A percentile compares a stretch with the other conserved stretches of the same genome.
Evolutionary conservation across 495 filamentous ascomycete genomes (phyloP).

Genomic region (Penicillium subrubescens): DNA sequence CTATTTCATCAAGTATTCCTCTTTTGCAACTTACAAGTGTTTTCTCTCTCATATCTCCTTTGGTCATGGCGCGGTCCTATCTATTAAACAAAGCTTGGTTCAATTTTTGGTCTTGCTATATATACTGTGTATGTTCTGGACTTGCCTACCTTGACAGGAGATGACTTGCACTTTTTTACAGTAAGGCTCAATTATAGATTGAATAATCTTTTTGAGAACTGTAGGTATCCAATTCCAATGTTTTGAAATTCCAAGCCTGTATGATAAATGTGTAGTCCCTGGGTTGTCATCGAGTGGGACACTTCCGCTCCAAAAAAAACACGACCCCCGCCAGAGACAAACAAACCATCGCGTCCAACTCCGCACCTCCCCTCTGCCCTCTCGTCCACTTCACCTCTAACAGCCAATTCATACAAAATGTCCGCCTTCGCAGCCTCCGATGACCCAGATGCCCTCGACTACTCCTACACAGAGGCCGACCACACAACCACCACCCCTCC

Average conservation of each 20-base stretch:
- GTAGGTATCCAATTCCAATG: background rate
- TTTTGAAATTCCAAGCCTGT: background rate
- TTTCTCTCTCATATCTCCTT: background rate
- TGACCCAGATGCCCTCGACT: conserved; percentile 24
- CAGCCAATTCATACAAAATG: conserved; percentile 19
- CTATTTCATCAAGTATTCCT: conserved; percentile 5
- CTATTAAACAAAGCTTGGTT: conserved; percentile 11
- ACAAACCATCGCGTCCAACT: conserved; percentile 1
- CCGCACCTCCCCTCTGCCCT: background rate
- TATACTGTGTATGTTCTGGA: conserved; percentile 8
- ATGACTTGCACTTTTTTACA: background rate
- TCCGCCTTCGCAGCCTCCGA: conserved; percentile 28
- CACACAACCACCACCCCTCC: conserved; percentile 28
- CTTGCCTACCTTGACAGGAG: background rate
- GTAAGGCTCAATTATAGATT: background rate
- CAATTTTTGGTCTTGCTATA: conserved; percentile 14
- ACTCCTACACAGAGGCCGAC: conserved; percentile 25
- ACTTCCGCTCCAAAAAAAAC: conserved; percentile 4
- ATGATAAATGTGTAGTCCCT: background rate
- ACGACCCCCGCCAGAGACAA: background rate
- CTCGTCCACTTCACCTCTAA: background rate
- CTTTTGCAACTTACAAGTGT: conserved; percentile 1
- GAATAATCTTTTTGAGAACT: background rate
- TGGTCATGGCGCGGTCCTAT: conserved; percentile 5
- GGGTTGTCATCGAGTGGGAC: background rate